Evolutionary conservation across 179 eudicot species (phyloP), one percentile per base, ranked within the genome.

Genomic region (Nepenthes alata): DNA sequence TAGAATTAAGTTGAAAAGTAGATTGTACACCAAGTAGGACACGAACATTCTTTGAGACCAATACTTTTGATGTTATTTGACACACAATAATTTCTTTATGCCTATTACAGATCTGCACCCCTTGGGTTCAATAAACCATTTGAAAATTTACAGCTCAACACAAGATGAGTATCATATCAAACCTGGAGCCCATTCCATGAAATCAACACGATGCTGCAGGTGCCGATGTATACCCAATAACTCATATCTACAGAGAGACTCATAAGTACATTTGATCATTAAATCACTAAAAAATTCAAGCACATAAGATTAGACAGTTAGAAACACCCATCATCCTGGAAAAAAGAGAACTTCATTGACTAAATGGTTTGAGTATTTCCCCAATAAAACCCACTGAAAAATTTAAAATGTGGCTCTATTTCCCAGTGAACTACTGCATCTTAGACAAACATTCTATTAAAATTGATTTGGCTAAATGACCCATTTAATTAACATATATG

Each of bases 141-240:
- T 37, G 11, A 56, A 67, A 62, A 38, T 59, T 12, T 54, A 9
- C 35, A 55, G 59, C 14, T 55, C 4, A 55, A 50, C 5, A 11
- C 37, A 16, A 63, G 39, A 52, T 16, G 6, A 13, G 61, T 8
- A 61, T 55, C 57, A 74, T 44, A 61, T 50, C 60, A 58, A 70
- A 93, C 98, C 98, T 86, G 98, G 98, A 73, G 98, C 97, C 98
- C 98, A 93, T 60, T 93, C 98, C 93, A 93, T 76, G 78, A 61
- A 93, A 80, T 93, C 98, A 57, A 80, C 90, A 55, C 98, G 88
- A 61, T 89, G 97, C 58, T 93, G 98, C 57, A 80, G 79, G 60
- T 83, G 70, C 47, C 98, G 87, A 58, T 85, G 97, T 74, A 89
- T 70, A 45, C 96, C 98, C 72, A 93, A 55, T 37, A 89, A 51